Evolutionary conservation across 1,139 yeast species (phyloP).

Genomic region (Scheffersomyces illinoinensis): DNA sequence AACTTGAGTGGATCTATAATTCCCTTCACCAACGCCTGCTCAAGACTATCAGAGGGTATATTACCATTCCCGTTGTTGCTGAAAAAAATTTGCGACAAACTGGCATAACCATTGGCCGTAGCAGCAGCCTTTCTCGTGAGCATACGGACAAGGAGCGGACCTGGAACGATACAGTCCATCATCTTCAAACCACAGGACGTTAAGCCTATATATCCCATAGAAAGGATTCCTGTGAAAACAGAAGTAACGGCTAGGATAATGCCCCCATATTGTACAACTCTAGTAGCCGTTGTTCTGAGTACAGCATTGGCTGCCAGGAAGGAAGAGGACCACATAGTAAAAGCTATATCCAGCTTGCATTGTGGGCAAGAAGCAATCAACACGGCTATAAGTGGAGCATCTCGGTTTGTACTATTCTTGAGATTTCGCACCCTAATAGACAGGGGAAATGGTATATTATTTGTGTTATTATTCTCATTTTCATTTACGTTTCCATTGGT

Average conservation of each 20-base stretch:
- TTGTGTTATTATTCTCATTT: background rate
- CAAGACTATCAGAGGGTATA: conserved; percentile 26
- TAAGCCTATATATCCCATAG: conserved; percentile 44
- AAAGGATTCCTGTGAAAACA: conserved; percentile 43
- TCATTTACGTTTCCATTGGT: background rate
- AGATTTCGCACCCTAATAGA: background rate
- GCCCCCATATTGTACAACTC: conserved; percentile 32
- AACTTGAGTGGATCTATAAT: conserved; percentile 42
- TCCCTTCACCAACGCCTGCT: conserved; percentile 36
- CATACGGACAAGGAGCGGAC: conserved; percentile 31
- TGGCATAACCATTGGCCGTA: conserved; percentile 6
- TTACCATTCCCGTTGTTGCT: conserved; percentile 19
- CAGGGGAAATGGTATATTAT: background rate
- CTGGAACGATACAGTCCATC: conserved; percentile 40
- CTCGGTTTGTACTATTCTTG: background rate
- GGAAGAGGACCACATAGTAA: conserved; percentile 33
- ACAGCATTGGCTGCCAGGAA: conserved; percentile 24
- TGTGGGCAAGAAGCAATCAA: conserved; percentile 45
- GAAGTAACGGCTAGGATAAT: conserved; percentile 39
- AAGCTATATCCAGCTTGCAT: conserved; percentile 40
- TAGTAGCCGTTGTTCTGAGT: conserved; percentile 20
- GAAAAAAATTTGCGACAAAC: conserved; percentile 20
- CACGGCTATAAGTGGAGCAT: conserved; percentile 11
- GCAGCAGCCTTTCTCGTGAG: conserved; percentile 17
- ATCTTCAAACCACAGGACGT: conserved; percentile 43